Conservation (phyloP, 2,329 filamentous ascomycete species). For the Fusarium annulatum region DNA sequence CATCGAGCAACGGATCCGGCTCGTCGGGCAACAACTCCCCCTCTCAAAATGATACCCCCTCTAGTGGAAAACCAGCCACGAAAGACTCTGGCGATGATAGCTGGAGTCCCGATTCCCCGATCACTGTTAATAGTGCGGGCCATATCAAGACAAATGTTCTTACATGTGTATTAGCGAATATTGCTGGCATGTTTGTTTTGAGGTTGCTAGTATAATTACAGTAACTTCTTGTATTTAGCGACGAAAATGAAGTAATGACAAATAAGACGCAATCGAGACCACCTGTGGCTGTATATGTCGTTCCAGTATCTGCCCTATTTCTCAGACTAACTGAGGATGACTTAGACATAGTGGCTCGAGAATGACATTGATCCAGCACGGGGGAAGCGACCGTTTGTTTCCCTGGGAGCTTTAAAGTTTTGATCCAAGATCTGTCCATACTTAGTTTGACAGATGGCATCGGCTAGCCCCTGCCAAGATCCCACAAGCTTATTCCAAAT, state of each 20-base stretch:
- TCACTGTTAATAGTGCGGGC: neutral
- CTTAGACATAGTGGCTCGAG: no score
- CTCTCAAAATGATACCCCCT: neutral
- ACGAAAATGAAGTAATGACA: neutral
- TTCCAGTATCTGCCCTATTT: neutral
- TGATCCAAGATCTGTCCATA: neutral
- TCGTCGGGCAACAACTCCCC: neutral
- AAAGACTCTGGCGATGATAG: neutral
- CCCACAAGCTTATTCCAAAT: neutral
- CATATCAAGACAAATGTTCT: neutral
- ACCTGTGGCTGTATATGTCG: neutral
- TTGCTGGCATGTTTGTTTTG: neutral
- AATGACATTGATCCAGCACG: neutral
- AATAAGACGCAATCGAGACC: neutral
- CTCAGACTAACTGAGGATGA: neutral
- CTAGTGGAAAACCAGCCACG: neutral
- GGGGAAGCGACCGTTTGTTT: neutral
- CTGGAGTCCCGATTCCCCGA: neutral
- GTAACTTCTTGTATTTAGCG: neutral
- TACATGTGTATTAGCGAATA: neutral
- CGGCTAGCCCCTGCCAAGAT: neutral
- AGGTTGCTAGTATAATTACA: neutral
- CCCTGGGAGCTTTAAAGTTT: neutral
- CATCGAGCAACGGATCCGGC: neutral
- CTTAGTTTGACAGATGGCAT: fast-evolving